Conservation (phyloP, 2,329 filamentous ascomycete species). For the Colletotrichum somersetense region DNA sequence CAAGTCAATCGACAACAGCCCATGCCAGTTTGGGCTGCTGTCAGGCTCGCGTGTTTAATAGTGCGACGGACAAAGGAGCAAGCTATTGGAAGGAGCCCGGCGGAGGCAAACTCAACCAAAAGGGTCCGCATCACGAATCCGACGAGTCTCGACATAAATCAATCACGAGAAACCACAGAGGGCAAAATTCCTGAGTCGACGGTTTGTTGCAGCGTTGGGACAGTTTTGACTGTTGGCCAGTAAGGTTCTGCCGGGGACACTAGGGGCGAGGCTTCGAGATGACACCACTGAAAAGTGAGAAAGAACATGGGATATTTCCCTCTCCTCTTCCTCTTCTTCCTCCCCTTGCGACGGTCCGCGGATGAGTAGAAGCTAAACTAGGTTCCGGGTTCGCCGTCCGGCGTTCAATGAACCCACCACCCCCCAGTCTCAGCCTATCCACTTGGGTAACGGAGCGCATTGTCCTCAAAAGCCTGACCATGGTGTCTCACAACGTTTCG, state of each 20-base stretch:
- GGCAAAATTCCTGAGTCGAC: constrained; percentile 9
- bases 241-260: constrained; percentile 27
- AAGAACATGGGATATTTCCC: constrained; percentile 23
- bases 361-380: constrained; percentile 6
- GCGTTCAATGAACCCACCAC: constrained; percentile 17
- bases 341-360: neutral
- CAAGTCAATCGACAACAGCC: neutral
- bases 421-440: constrained; percentile 15
- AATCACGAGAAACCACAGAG: neutral
- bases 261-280: constrained; percentile 23
- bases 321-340: neutral
- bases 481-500: constrained; percentile 37
- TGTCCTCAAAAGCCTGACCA: constrained; percentile 23
- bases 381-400: constrained; percentile 15
- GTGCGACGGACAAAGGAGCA: constrained; percentile 5
- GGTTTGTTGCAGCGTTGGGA: constrained; percentile 13
- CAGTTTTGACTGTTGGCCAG: constrained; percentile 13
- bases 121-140: constrained; percentile 1
- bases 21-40: constrained; percentile 2
- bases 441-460: constrained; percentile 26
- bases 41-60: constrained; percentile 23
- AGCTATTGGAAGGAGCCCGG: neutral
- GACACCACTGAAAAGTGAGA: constrained; percentile 25
- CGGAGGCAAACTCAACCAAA: constrained; percentile 1
- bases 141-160: neutral